A percentile compares a stretch with the other conserved stretches of the same genome.
Evolutionary conservation across 768 basidiomycete species (phyloP).

Genomic region (Pulveroboletus sp.): DNA sequence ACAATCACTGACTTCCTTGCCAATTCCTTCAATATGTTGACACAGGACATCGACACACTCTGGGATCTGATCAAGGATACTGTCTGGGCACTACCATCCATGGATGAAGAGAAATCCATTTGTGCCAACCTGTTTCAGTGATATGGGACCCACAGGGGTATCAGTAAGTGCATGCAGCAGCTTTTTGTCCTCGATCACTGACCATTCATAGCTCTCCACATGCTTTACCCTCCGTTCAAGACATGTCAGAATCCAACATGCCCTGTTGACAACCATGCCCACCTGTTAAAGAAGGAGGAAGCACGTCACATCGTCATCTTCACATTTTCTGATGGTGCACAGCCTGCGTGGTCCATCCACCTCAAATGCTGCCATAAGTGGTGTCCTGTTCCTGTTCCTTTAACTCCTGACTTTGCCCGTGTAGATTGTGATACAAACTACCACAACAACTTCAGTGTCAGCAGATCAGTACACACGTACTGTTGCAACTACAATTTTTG

Average conservation of each 20-base stretch:
- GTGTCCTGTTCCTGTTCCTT: not conserved
- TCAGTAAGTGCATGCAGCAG: too few species aligned
- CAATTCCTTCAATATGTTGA: too few species aligned
- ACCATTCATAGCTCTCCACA: not conserved
- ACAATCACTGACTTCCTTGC: not conserved
- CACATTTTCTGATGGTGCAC: not conserved
- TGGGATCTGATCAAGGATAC: too few species aligned
- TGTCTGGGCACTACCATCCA: not conserved
- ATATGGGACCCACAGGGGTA: too few species aligned
- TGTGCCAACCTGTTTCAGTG: too few species aligned
- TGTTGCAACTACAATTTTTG: too few species aligned
- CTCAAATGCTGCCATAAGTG: not conserved
- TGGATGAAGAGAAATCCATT: not conserved
- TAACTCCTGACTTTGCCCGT: too few species aligned
- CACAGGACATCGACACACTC: too few species aligned
- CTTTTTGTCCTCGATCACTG: not conserved
- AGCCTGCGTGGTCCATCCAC: not conserved
- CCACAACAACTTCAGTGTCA: not conserved
- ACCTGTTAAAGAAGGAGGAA: not conserved
- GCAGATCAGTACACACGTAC: not conserved
- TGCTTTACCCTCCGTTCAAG: not conserved
- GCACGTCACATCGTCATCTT: not conserved
- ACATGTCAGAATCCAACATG: not conserved
- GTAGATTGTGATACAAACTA: not conserved
- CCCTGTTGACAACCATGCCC: not conserved